Conservation (phyloP, 257 asterid genomes). For the Jasminum sambac region DNA sequence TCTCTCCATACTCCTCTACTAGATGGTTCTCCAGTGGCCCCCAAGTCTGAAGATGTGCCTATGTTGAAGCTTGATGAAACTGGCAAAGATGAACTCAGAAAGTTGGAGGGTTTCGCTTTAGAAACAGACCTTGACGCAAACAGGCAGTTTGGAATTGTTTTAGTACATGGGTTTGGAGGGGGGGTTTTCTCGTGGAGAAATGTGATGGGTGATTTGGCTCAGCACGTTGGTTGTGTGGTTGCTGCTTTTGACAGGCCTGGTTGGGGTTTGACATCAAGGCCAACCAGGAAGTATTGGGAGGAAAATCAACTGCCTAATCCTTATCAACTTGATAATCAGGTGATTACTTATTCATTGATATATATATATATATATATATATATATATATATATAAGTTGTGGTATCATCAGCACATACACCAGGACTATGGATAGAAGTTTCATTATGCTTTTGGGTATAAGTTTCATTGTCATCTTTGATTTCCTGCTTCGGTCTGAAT, state of each 20-base stretch:
- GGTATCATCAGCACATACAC: background rate
- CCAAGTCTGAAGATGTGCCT: constrained; percentile 73
- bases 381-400: background rate
- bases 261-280: constrained; percentile 97
- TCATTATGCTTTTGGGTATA: background rate
- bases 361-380: no score
- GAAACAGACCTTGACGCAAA: constrained; percentile 54
- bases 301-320: constrained; percentile 77
- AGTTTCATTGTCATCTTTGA: background rate
- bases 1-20: constrained; percentile 74
- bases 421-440: background rate
- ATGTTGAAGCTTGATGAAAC: constrained; percentile 57
- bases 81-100: constrained; percentile 48
- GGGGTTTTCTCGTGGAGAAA: constrained; percentile 96
- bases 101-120: constrained; percentile 39
- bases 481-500: background rate
- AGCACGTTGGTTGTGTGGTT: constrained; percentile 77
- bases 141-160: constrained; percentile 73
- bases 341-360: constrained; percentile 14
- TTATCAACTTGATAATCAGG: constrained; percentile 87
- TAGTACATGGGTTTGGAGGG: constrained; percentile 97
- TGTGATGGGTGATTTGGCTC: constrained; percentile 66
- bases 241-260: constrained; percentile 97
- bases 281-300: constrained; percentile 81
- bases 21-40: constrained; percentile 65